phyloP scores from a whole-genome alignment of 805 yeast species.

The Pichia nakasei region DNA sequence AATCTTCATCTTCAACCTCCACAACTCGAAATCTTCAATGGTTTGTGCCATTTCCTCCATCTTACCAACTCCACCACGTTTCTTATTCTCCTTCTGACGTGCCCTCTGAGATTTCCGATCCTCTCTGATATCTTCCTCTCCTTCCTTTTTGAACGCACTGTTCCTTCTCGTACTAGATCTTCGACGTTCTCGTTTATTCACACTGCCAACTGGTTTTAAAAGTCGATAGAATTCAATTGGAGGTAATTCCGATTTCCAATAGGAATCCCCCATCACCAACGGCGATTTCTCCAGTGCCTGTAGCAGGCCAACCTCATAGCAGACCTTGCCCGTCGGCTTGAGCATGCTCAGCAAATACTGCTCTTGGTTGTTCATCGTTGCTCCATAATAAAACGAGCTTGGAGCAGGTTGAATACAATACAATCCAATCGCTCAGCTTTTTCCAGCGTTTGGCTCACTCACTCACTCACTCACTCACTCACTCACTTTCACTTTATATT shows the following conservation, averaged over 20 bases:
- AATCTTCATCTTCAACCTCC: slow-evolving; percentile 42
- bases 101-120: slow-evolving; percentile 8
- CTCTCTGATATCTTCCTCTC: background rate
- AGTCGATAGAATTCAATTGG: slow-evolving; percentile 42
- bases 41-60: slow-evolving; percentile 33
- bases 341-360: background rate
- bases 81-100: slow-evolving; percentile 16
- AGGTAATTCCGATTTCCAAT: slow-evolving; percentile 32
- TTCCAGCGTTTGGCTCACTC: too few species aligned
- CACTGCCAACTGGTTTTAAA: too few species aligned
- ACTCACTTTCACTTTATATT: too few species aligned
- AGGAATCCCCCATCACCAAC: slow-evolving; percentile 2
- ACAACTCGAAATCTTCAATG: slow-evolving; percentile 48
- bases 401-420: too few species aligned
- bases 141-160: background rate
- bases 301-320: slow-evolving; percentile 4
- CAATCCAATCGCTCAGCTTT: too few species aligned
- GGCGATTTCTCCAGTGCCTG: slow-evolving; percentile 8
- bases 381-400: too few species aligned
- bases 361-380: too few species aligned
- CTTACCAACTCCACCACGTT: slow-evolving; percentile 21
- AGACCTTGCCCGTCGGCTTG: background rate
- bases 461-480: too few species aligned
- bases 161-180: slow-evolving; percentile 10
- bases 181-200: slow-evolving; percentile 21